Percentiles rank a stretch among this genome's conserved stretches.
These are phyloP conservation scores for Coemansia guatemalensis DNA, from an alignment of 192 early-diverging fungal genomes.

Conservation along the genomic window DNA sequence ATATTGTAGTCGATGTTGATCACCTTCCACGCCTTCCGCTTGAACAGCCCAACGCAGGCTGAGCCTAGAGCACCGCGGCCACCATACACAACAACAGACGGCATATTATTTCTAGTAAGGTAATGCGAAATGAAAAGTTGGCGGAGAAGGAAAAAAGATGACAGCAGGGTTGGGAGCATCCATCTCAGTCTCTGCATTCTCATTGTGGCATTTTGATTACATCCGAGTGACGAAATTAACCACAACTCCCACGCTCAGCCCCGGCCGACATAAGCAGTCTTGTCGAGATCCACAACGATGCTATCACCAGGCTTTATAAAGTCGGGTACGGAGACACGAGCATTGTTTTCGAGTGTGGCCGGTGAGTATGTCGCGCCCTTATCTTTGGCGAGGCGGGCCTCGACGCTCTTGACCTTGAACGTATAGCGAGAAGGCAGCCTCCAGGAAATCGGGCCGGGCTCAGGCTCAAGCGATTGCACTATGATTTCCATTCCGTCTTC, in stretches of 20 bases:
- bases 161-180: background rate
- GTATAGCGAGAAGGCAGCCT: conserved; percentile 59
- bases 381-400: conserved; percentile 55
- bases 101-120: conserved; percentile 31
- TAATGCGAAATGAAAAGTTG: background rate
- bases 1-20: conserved; percentile 73
- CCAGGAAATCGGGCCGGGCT: conserved; percentile 60
- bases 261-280: conserved; percentile 63
- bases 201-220: no score
- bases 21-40: conserved; percentile 70
- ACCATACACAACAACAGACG: conserved; percentile 83
- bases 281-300: conserved; percentile 69
- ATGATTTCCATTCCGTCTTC: conserved; percentile 57
- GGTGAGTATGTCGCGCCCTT: conserved; percentile 71
- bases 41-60: conserved; percentile 69
- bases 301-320: conserved; percentile 79
- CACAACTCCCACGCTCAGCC: conserved; percentile 14
- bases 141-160: background rate
- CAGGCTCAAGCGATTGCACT: conserved; percentile 61
- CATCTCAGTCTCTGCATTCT: no score
- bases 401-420: conserved; percentile 59
- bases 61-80: conserved; percentile 88
- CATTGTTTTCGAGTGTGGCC: conserved; percentile 65
- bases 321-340: conserved; percentile 72
- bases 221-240: background rate